Evolutionary conservation across 2,329 filamentous ascomycete genomes (phyloP).

Genomic region (Cadophora luteo-olivacea): DNA sequence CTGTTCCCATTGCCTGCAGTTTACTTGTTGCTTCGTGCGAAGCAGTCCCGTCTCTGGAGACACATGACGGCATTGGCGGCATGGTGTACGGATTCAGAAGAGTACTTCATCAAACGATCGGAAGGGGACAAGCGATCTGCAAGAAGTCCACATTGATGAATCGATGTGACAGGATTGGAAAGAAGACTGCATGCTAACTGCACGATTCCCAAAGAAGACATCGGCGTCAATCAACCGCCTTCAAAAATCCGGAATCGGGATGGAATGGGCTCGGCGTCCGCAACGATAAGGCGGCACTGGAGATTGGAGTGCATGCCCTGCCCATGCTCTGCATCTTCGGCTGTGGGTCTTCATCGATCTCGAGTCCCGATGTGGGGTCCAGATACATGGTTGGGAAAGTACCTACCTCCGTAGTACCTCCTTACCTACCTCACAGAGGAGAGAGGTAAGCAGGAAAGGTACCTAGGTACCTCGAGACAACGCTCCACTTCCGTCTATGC

Average conservation of each 20-base stretch:
- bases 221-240: slow-evolving; percentile 6
- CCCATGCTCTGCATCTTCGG: slow-evolving; percentile 5
- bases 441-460: neutral
- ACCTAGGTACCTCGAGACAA: neutral
- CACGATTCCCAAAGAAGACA: slow-evolving; percentile 7
- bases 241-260: slow-evolving; percentile 6
- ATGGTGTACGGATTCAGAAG: neutral
- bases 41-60: slow-evolving; percentile 13
- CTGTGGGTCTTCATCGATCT: slow-evolving; percentile 2
- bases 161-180: neutral
- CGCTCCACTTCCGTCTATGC: slow-evolving; percentile 6
- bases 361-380: neutral
- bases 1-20: neutral
- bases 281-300: neutral
- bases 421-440: too few relatives aligned
- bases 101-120: slow-evolving; percentile 10
- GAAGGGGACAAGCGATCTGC: slow-evolving; percentile 10
- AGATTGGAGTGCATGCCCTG: slow-evolving; percentile 8
- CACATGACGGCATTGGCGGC: slow-evolving; percentile 17
- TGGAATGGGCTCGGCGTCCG: neutral
- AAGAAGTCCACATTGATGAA: slow-evolving; percentile 6
- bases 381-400: slow-evolving; percentile 3
- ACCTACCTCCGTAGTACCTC: too few relatives aligned
- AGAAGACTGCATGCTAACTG: slow-evolving; percentile 10
- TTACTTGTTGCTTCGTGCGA: neutral